phyloP scores from a whole-genome alignment of 1,284 basidiomycete species.

The Tylopilus sp. region DNA sequence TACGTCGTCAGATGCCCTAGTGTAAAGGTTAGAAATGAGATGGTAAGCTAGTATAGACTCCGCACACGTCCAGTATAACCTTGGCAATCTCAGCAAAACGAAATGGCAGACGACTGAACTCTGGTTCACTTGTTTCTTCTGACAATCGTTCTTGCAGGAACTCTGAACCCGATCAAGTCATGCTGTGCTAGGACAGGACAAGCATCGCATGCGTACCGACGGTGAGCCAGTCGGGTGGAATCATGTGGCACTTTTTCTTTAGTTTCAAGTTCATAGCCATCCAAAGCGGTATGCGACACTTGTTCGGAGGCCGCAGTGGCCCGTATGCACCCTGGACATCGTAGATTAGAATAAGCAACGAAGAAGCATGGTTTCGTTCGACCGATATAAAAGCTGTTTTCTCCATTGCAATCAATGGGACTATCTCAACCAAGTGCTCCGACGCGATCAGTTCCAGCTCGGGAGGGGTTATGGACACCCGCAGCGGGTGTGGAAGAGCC shows the following conservation, averaged over 20 bases:
- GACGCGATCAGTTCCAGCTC: constrained; percentile 87
- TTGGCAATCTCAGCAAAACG: constrained; percentile 89
- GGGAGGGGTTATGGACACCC: constrained; percentile 65
- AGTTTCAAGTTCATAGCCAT: constrained; percentile 90
- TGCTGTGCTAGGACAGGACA: constrained; percentile 3
- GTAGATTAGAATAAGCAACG: constrained; percentile 37
- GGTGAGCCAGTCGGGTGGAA: constrained; percentile 86
- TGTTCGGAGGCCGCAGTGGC: constrained; percentile 85
- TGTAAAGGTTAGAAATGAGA: not conserved
- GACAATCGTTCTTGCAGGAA: constrained; percentile 71
- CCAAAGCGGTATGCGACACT: constrained; percentile 88
- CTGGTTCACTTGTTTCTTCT: constrained; percentile 69
- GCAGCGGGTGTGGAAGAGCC: constrained; percentile 62
- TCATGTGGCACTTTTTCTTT: constrained; percentile 91
- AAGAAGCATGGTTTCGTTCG: not conserved
- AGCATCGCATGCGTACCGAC: constrained; percentile 53
- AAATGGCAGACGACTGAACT: constrained; percentile 77
- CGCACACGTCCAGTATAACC: constrained; percentile 83
- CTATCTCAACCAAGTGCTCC: constrained; percentile 78
- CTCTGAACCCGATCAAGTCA: constrained; percentile 42
- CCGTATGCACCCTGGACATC: constrained; percentile 80
- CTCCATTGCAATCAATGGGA: constrained; percentile 86
- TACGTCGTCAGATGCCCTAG: constrained; percentile 88
- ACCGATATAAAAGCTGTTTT: constrained; percentile 83
- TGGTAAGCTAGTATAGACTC: not conserved